A percentile compares a stretch with the other conserved stretches of the same genome.
These are phyloP conservation scores for Anthoceros angustus DNA, from an alignment of 225 moss, liverwort and hornwort genomes.

Conservation along the genomic window DNA sequence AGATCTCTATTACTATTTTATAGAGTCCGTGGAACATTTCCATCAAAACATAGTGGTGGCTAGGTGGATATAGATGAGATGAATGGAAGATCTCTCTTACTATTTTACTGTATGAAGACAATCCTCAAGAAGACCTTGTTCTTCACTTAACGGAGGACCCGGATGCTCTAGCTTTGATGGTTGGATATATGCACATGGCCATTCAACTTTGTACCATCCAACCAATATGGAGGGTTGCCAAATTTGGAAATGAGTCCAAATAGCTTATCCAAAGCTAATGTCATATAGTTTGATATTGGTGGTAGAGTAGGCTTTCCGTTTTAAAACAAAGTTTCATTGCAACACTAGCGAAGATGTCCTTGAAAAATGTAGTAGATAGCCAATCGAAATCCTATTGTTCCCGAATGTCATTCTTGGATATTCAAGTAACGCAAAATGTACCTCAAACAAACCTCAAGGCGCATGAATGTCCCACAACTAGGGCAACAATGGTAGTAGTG, in stretches of 20 bases:
- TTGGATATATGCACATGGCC: not conserved
- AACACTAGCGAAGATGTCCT: too few relatives aligned
- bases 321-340: too few relatives aligned
- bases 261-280: not conserved
- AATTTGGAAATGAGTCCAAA: not conserved
- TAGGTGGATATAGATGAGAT: not conserved
- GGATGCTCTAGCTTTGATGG: constrained; percentile 2
- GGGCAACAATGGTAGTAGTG: too few relatives aligned
- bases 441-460: too few relatives aligned
- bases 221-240: not conserved
- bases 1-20: too few relatives aligned
- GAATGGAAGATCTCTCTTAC: not conserved
- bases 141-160: not conserved
- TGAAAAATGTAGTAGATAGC: too few relatives aligned
- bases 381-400: too few relatives aligned
- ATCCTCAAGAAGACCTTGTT: not conserved
- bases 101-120: not conserved
- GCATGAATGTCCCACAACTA: too few relatives aligned
- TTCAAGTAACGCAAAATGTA: too few relatives aligned
- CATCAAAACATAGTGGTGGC: not conserved
- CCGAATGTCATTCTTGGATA: too few relatives aligned
- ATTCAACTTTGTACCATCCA: not conserved
- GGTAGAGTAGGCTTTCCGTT: not conserved
- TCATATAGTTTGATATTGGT: not conserved
- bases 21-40: not conserved